Evolutionary conservation across 1,284 basidiomycete species (phyloP).

Genomic region (Somion occarium): DNA sequence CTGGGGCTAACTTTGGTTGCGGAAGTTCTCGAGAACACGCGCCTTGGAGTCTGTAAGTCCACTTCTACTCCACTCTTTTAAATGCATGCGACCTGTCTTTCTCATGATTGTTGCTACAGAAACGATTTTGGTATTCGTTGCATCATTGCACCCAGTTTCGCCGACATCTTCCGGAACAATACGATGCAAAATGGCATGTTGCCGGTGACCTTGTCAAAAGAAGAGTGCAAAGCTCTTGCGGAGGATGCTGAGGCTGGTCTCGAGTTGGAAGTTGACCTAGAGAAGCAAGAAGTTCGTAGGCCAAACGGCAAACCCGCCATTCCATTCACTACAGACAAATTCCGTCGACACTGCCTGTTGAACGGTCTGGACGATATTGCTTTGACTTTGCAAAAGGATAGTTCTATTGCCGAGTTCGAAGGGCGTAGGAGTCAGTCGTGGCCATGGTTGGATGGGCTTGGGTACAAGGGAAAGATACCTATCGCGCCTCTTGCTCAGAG

Average conservation of each 20-base stretch:
- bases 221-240: conserved; percentile 72
- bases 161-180: conserved; percentile 92
- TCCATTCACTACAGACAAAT: conserved; percentile 77
- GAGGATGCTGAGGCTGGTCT: conserved; percentile 78
- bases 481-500: conserved; percentile 40
- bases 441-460: conserved; percentile 95
- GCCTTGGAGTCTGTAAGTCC: conserved; percentile 86
- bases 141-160: conserved; percentile 91
- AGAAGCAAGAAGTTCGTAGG: conserved; percentile 81
- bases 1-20: conserved; percentile 92
- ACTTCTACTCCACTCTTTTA: background rate
- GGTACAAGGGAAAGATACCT: conserved; percentile 78
- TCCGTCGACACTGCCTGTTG: conserved; percentile 88
- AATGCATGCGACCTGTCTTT: background rate
- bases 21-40: conserved; percentile 94
- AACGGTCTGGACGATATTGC: conserved; percentile 95
- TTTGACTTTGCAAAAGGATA: conserved; percentile 78
- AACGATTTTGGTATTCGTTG: conserved; percentile 94
- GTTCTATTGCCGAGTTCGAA: conserved; percentile 75
- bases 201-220: conserved; percentile 75
- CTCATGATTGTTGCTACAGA: conserved; percentile 32
- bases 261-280: conserved; percentile 87
- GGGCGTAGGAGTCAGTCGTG: conserved; percentile 66
- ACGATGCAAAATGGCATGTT: conserved; percentile 98
- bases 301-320: conserved; percentile 71